phyloP scores from a whole-genome alignment of 257 asterid species.

The Solanum tacnaense region DNA sequence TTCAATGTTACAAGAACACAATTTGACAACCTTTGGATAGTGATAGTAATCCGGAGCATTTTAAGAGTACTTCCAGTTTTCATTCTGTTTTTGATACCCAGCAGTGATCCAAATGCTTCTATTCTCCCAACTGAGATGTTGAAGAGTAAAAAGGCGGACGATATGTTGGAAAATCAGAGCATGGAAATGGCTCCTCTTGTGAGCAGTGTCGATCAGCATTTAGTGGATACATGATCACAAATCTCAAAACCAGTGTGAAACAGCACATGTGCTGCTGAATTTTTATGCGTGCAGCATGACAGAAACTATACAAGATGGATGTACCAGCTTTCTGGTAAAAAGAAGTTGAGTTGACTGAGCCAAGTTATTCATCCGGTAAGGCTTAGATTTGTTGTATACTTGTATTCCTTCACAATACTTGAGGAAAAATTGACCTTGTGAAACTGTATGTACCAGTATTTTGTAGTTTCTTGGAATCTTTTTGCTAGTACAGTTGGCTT shows the following conservation, averaged over 20 bases:
- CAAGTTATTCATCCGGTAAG: not conserved
- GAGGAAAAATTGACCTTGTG: not conserved
- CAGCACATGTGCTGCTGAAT: not conserved
- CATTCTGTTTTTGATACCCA: slow-evolving; percentile 43
- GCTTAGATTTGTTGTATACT: not conserved
- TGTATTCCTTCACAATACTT: not conserved
- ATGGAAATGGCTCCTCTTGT: slow-evolving; percentile 41
- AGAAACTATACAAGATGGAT: not conserved
- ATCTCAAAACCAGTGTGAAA: not conserved
- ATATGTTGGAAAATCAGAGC: not conserved
- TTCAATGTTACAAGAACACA: slow-evolving; percentile 51
- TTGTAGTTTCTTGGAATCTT: not conserved
- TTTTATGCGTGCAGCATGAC: not conserved
- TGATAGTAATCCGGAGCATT: slow-evolving; percentile 38
- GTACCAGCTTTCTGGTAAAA: not conserved
- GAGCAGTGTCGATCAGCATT: slow-evolving; percentile 8
- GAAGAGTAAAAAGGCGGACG: slow-evolving; percentile 6
- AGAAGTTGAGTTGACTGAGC: not conserved
- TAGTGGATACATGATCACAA: slow-evolving; percentile 9
- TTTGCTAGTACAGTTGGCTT: not conserved
- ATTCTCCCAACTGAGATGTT: slow-evolving; percentile 10
- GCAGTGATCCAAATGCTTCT: slow-evolving; percentile 21
- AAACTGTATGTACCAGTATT: not conserved
- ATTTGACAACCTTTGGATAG: slow-evolving; percentile 48
- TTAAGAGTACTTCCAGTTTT: slow-evolving; percentile 40